Conservation (phyloP, 75 land plant species). For the Picea glauca region DNA sequence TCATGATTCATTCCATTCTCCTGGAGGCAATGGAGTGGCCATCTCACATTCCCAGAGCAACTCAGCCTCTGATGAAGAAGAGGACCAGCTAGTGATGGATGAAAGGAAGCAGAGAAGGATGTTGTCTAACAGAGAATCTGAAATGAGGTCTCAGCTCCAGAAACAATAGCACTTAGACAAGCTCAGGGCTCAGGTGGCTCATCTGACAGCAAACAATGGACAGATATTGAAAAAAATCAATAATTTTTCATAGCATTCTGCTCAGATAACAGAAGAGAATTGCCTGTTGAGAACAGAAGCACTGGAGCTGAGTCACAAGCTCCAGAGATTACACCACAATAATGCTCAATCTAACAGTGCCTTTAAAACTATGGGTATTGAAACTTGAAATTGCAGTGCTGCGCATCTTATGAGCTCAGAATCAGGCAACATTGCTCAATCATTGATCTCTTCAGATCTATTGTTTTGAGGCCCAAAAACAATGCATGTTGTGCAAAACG, state of each 20-base stretch:
- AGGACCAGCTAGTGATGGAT: slow-evolving; percentile 32
- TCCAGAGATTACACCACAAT: slow-evolving; percentile 6
- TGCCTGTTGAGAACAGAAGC: slow-evolving; percentile 23
- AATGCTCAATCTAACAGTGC: too few relatives aligned
- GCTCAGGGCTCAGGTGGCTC: slow-evolving; percentile 29
- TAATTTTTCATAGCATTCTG: slow-evolving; percentile 27
- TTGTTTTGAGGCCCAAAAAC: too few relatives aligned
- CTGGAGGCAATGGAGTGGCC: too few relatives aligned
- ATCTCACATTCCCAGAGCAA: slow-evolving; percentile 11
- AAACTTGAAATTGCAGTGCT: too few relatives aligned
- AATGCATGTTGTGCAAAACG: too few relatives aligned
- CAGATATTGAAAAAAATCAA: slow-evolving; percentile 21
- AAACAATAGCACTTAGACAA: slow-evolving; percentile 67
- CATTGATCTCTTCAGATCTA: too few relatives aligned
- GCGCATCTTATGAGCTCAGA: too few relatives aligned
- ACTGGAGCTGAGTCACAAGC: slow-evolving; percentile 39
- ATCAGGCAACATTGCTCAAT: too few relatives aligned
- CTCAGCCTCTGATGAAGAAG: slow-evolving; percentile 64
- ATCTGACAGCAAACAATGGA: slow-evolving; percentile 38
- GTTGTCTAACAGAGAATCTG: slow-evolving; percentile 66
- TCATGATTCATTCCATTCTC: too few relatives aligned
- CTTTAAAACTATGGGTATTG: too few relatives aligned
- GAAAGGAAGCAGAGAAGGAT: slow-evolving; percentile 49
- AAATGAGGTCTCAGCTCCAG: slow-evolving; percentile 45
- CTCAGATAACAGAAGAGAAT: slow-evolving; percentile 39